A percentile compares a stretch with the other conserved stretches of the same genome.
phyloP scores from a whole-genome alignment of 176 grass and related monocot genomes.

The Lolium perenne region DNA sequence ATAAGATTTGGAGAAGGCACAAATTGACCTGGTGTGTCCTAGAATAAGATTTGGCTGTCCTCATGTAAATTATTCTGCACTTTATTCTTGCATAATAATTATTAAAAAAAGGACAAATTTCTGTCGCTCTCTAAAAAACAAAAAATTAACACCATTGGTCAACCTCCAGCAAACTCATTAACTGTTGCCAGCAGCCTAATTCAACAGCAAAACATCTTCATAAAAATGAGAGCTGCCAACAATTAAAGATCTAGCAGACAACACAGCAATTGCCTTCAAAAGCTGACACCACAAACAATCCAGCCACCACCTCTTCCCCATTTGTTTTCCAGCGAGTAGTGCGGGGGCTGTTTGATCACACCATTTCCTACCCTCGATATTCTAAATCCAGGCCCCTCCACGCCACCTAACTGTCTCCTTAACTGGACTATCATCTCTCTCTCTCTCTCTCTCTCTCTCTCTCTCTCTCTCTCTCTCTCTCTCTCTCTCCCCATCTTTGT shows the following conservation, averaged over 20 bases:
- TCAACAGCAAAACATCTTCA: slow-evolving; percentile 13
- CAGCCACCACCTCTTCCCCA: background rate
- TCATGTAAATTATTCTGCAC: background rate
- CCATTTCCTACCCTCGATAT: slow-evolving; percentile 30
- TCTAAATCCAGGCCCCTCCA: slow-evolving; percentile 49
- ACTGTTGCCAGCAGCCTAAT: slow-evolving; percentile 5
- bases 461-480: background rate
- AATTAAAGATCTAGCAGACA: slow-evolving; percentile 42
- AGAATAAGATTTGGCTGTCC: background rate
- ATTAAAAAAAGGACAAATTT: background rate
- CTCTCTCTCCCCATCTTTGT: background rate
- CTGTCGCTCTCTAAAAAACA: background rate
- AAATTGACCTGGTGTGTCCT: background rate
- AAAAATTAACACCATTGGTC: background rate
- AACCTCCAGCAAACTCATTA: slow-evolving; percentile 27
- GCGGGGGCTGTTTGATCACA: slow-evolving; percentile 26
- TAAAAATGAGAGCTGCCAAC: slow-evolving; percentile 17
- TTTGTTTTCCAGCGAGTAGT: slow-evolving; percentile 41
- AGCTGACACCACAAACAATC: slow-evolving; percentile 46
- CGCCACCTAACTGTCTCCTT: slow-evolving; percentile 36
- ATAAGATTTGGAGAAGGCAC: background rate
- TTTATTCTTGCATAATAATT: background rate
- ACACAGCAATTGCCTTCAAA: slow-evolving; percentile 36
- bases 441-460: background rate
- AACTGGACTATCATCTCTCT: background rate